phyloP scores from a whole-genome alignment of 1,139 yeast species.

The Hemisphaericaspora xylanilytica region DNA sequence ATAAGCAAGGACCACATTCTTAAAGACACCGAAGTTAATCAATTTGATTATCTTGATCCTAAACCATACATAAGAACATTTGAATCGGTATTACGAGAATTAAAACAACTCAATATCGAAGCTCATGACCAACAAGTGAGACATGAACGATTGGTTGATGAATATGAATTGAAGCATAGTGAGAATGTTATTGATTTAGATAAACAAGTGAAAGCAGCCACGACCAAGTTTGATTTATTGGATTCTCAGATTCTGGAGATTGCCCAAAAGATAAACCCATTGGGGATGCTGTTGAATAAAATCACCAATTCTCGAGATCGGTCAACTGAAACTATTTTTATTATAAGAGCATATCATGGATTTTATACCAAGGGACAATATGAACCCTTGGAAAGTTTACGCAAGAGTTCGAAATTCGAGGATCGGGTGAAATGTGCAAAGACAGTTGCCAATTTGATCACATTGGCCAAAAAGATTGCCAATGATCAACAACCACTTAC shows the following conservation, averaged over 20 bases:
- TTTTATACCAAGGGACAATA: slow-evolving; percentile 64
- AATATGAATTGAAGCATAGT: slow-evolving; percentile 67
- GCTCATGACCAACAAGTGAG: slow-evolving; percentile 48
- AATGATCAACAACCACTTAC: slow-evolving; percentile 53
- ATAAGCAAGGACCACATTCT: slow-evolving; percentile 68
- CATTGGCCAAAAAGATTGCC: slow-evolving; percentile 60
- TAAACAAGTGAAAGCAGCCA: slow-evolving; percentile 43
- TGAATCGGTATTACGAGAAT: slow-evolving; percentile 77
- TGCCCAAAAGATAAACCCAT: slow-evolving; percentile 63
- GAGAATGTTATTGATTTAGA: slow-evolving; percentile 61
- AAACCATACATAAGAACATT: slow-evolving; percentile 93
- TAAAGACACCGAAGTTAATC: slow-evolving; percentile 54
- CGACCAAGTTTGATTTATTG: slow-evolving; percentile 50
- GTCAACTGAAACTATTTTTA: slow-evolving; percentile 67
- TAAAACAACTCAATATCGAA: slow-evolving; percentile 56
- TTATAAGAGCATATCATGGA: slow-evolving; percentile 75
- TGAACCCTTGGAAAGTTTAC: slow-evolving; percentile 55
- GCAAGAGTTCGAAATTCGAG: slow-evolving; percentile 40
- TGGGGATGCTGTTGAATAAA: slow-evolving; percentile 71
- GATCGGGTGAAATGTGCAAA: slow-evolving; percentile 68
- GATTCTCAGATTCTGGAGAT: slow-evolving; percentile 62
- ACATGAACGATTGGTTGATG: slow-evolving; percentile 55
- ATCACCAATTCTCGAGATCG: slow-evolving; percentile 77
- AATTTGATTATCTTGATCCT: slow-evolving; percentile 69
- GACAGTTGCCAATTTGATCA: slow-evolving; percentile 62